Percentiles rank a stretch among this genome's conserved stretches.
These are phyloP conservation scores for Lipomyces anomalus DNA, from an alignment of 805 yeast genomes.

Conservation along the genomic window DNA sequence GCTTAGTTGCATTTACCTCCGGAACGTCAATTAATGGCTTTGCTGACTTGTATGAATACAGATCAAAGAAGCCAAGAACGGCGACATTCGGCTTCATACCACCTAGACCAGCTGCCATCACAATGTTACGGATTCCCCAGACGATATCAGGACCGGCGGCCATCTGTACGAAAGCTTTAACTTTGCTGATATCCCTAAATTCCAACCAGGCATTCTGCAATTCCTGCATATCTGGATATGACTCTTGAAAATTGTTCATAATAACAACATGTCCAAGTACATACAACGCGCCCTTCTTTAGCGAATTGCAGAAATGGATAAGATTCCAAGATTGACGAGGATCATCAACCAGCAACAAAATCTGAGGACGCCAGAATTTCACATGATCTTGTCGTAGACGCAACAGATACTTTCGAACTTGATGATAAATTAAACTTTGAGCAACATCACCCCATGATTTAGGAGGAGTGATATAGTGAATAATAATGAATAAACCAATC, in stretches of 20 bases:
- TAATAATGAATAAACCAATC: conserved; percentile 60
- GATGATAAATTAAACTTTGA: conserved; percentile 90
- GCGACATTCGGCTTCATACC: conserved; percentile 97
- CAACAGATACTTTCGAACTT: conserved; percentile 83
- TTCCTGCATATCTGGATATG: conserved; percentile 60
- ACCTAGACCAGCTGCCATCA: conserved; percentile 91
- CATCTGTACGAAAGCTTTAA: conserved; percentile 92
- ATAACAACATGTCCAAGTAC: conserved; percentile 88
- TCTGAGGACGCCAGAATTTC: conserved; percentile 97
- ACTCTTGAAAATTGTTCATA: conserved; percentile 52
- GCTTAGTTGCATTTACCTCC: no score
- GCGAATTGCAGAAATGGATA: conserved; percentile 85
- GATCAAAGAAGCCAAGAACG: conserved; percentile 80
- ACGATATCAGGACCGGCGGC: conserved; percentile 80
- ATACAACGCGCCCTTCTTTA: conserved; percentile 93
- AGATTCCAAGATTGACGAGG: conserved; percentile 90
- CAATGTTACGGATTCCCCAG: conserved; percentile 94
- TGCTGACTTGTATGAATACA: conserved; percentile 9
- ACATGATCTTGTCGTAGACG: conserved; percentile 86
- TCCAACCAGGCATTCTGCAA: conserved; percentile 81
- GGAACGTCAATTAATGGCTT: no score
- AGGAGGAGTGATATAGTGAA: conserved; percentile 90
- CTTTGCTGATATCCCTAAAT: conserved; percentile 65
- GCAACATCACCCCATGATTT: conserved; percentile 98
- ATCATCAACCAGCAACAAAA: conserved; percentile 77